These are phyloP conservation scores for Phaseolus lunatus DNA, from an alignment of 306 rosid species.

Conservation along the genomic window DNA sequence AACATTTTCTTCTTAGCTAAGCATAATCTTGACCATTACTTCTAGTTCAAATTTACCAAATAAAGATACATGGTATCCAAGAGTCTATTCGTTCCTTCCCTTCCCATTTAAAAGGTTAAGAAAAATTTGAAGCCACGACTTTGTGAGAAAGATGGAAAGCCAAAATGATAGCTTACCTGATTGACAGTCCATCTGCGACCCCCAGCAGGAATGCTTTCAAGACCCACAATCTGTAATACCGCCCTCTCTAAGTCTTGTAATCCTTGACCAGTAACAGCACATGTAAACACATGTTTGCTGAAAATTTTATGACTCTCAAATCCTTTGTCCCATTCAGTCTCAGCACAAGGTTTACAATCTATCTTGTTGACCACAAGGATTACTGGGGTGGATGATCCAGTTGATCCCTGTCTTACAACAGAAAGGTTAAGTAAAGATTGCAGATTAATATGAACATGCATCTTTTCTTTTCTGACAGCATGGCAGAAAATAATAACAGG, in stretches of 20 bases:
- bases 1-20: constrained; percentile 10
- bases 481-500: constrained; percentile 29
- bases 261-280: constrained; percentile 94
- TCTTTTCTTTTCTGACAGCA: constrained; percentile 24
- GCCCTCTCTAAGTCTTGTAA: constrained; percentile 77
- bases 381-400: constrained; percentile 74
- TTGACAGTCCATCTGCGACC: constrained; percentile 93
- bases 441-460: constrained; percentile 3
- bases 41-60: constrained; percentile 19
- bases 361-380: constrained; percentile 92
- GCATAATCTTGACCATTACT: constrained; percentile 1
- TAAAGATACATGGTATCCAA: constrained; percentile 6
- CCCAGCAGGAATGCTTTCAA: constrained; percentile 66
- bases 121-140: neutral
- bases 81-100: constrained; percentile 20
- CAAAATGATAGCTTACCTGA: constrained; percentile 61
- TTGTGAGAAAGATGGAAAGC: neutral
- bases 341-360: constrained; percentile 63
- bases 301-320: constrained; percentile 43
- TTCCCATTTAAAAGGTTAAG: constrained; percentile 14
- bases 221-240: constrained; percentile 80
- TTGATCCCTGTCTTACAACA: constrained; percentile 58
- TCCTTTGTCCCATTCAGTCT: constrained; percentile 52
- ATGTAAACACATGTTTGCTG: constrained; percentile 76
- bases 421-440: constrained; percentile 37